Evolutionary conservation across 2,329 filamentous ascomycete genomes (phyloP).

Genomic region (Aspergillus eucalypticola): DNA sequence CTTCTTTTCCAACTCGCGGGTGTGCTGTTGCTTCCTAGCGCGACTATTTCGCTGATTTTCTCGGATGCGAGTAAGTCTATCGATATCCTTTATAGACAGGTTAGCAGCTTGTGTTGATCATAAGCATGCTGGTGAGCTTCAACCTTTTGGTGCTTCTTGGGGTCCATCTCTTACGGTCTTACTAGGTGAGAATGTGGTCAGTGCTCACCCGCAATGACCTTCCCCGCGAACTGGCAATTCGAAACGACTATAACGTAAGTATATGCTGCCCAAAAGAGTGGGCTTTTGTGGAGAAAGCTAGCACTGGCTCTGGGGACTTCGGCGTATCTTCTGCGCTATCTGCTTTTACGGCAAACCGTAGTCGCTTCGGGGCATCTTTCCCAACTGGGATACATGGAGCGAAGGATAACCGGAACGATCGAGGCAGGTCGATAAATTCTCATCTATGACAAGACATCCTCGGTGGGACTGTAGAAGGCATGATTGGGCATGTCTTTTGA

Average conservation of each 20-base stretch:
- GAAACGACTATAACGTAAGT: background rate
- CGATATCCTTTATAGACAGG: slow-evolving; percentile 1
- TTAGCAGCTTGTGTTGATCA: background rate
- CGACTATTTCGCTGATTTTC: slow-evolving; percentile 43
- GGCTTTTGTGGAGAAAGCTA: background rate
- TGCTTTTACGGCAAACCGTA: background rate
- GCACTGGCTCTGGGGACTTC: background rate
- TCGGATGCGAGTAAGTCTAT: slow-evolving; percentile 43
- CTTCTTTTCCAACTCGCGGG: slow-evolving; percentile 39
- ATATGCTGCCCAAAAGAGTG: background rate
- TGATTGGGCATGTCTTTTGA: background rate
- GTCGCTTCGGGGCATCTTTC: background rate
- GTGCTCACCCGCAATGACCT: background rate
- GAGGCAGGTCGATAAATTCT: background rate
- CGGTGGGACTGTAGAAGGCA: background rate
- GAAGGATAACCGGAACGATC: background rate
- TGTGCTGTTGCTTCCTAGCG: slow-evolving; percentile 38
- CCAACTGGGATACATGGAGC: background rate
- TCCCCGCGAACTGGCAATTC: background rate
- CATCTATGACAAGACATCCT: background rate
- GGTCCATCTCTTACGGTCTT: background rate
- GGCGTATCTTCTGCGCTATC: background rate
- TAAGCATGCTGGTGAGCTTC: background rate
- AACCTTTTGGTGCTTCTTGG: slow-evolving; percentile 18
- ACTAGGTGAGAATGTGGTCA: background rate